These are phyloP conservation scores for Yamadazyma sp. DNA, from an alignment of 1,139 yeast genomes.

Conservation along the genomic window DNA sequence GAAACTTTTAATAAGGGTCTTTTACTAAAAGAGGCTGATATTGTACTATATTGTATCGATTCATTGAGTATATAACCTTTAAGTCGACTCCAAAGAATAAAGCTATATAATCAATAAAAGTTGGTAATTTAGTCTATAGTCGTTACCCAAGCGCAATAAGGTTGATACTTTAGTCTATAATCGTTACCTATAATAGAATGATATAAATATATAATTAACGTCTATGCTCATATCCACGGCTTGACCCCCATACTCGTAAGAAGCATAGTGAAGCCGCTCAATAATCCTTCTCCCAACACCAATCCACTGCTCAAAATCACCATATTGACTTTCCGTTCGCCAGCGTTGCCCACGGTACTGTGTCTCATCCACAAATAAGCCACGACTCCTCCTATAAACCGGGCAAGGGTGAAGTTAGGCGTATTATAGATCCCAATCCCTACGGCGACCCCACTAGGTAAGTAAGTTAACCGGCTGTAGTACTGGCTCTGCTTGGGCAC, in stretches of 20 bases:
- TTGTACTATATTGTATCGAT: slow-evolving; percentile 1
- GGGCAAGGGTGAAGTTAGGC: slow-evolving; percentile 89
- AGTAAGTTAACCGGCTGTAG: slow-evolving; percentile 49
- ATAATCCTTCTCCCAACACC: slow-evolving; percentile 90
- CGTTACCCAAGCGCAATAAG: no score
- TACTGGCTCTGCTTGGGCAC: slow-evolving; percentile 39
- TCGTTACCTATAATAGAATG: background rate
- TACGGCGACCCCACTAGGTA: slow-evolving; percentile 95
- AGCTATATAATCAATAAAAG: no score
- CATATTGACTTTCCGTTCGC: slow-evolving; percentile 58
- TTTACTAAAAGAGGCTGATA: slow-evolving; percentile 4
- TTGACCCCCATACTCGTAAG: slow-evolving; percentile 62
- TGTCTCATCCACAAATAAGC: slow-evolving; percentile 59
- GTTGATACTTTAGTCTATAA: background rate
- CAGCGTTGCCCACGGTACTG: slow-evolving; percentile 27
- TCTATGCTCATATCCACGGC: background rate
- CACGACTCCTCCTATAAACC: slow-evolving; percentile 86
- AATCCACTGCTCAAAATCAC: slow-evolving; percentile 90
- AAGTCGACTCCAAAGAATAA: no score
- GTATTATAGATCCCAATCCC: slow-evolving; percentile 95
- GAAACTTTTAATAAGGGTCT: slow-evolving; percentile 25
- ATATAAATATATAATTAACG: background rate
- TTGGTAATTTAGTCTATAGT: background rate
- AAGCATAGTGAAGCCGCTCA: slow-evolving; percentile 79
- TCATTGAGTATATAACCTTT: background rate